Conservation (phyloP, 208 protist genomes). For the Trypanosoma caninum region DNA sequence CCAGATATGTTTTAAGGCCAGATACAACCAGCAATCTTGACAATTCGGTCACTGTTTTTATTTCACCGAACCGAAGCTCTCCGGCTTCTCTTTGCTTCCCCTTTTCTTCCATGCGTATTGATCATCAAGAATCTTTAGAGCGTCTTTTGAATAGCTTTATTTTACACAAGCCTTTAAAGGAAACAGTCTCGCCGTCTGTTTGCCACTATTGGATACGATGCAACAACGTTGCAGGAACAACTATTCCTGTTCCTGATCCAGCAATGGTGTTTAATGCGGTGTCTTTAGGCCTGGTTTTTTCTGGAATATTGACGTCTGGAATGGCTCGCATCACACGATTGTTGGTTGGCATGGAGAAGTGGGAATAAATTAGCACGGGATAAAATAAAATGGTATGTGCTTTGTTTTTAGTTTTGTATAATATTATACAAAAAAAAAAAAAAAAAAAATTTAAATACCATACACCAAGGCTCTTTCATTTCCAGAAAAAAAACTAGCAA, state of each 20-base stretch:
- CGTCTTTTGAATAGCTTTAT: constrained; percentile 13
- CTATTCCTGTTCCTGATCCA: constrained; percentile 65
- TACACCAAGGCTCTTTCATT: too few species aligned
- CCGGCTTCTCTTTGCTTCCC: constrained; percentile 1
- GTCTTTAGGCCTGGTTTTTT: constrained; percentile 46
- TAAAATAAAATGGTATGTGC: constrained; percentile 2
- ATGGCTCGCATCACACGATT: constrained; percentile 28
- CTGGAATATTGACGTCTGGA: constrained; percentile 28
- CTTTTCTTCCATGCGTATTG: constrained; percentile 25
- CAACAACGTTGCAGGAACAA: constrained; percentile 47
- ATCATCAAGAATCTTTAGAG: constrained; percentile 39
- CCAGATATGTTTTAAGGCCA: not conserved
- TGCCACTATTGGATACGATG: constrained; percentile 50
- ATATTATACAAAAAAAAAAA: too few species aligned
- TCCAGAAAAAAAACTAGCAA: too few species aligned
- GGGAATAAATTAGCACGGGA: not conserved
- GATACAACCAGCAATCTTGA: not conserved
- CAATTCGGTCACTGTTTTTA: constrained; percentile 1
- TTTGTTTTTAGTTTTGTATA: not conserved
- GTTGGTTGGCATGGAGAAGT: constrained; percentile 16
- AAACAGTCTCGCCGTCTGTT: constrained; percentile 4
- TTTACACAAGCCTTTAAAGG: not conserved
- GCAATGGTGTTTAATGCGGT: constrained; percentile 81
- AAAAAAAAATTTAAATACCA: too few species aligned
- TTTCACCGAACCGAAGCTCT: too few species aligned